Evolutionary conservation across 208 protist genomes (phyloP).

Genomic region (Trichomonas gallinae): DNA sequence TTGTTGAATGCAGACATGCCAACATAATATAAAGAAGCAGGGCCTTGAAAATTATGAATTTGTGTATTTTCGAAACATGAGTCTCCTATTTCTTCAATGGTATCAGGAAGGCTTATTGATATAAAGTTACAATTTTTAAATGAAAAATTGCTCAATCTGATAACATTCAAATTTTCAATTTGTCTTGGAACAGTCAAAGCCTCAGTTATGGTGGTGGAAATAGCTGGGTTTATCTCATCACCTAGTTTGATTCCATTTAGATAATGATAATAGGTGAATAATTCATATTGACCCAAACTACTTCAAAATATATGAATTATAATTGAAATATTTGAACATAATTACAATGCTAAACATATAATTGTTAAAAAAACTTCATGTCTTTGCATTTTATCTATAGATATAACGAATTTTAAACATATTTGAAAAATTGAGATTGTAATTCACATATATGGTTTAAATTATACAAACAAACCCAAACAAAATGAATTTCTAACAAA

Average conservation of each 20-base stretch:
- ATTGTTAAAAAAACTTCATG: too few relatives aligned
- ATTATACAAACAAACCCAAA: too few relatives aligned
- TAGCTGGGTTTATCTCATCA: background rate
- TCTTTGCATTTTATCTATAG: too few relatives aligned
- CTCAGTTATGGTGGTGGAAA: background rate
- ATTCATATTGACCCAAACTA: too few relatives aligned
- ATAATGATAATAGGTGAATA: too few relatives aligned
- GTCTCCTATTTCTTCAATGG: background rate
- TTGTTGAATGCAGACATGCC: background rate
- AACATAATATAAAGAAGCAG: background rate
- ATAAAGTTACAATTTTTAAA: background rate
- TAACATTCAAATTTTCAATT: background rate
- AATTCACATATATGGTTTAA: too few relatives aligned
- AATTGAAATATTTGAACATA: too few relatives aligned
- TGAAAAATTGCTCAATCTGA: background rate
- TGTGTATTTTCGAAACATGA: background rate
- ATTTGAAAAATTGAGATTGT: too few relatives aligned
- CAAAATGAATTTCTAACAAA: too few relatives aligned
- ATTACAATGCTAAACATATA: too few relatives aligned
- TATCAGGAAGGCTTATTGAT: background rate
- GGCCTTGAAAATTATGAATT: background rate
- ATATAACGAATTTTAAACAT: too few relatives aligned
- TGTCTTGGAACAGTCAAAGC: background rate
- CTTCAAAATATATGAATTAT: too few relatives aligned
- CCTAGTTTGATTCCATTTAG: background rate